A percentile compares a stretch with the other conserved stretches of the same genome.
Conservation (phyloP, 768 basidiomycete genomes). For the Agaricus blazei region DNA sequence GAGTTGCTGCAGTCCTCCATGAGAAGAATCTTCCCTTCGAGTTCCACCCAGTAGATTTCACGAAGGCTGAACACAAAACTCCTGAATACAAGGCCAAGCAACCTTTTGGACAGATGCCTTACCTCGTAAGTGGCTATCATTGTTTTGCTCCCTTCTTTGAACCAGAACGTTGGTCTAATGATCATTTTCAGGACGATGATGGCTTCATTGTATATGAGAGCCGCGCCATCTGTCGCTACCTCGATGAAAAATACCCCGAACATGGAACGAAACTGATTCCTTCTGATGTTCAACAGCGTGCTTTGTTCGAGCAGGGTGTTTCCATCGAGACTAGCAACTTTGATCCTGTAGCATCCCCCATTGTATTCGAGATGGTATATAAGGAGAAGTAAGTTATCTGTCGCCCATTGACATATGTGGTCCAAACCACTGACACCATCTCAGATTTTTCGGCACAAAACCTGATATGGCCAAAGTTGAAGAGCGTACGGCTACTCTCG, state of each 20-base stretch:
- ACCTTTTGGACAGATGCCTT: conserved; percentile 14
- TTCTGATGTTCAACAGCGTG: conserved; percentile 27
- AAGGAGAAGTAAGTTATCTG: conserved; percentile 31
- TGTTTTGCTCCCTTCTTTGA: conserved; percentile 30
- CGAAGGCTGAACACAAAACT: conserved; percentile 10
- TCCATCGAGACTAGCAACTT: conserved; percentile 50
- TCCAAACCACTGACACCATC: neutral
- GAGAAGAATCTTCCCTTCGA: conserved; percentile 14
- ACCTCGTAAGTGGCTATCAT: conserved; percentile 27
- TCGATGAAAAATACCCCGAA: conserved; percentile 33
- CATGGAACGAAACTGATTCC: conserved; percentile 49
- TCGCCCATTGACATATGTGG: neutral
- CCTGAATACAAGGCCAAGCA: conserved; percentile 12
- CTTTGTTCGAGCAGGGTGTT: conserved; percentile 37
- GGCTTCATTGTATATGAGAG: conserved; percentile 31
- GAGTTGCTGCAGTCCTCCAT: conserved; percentile 11
- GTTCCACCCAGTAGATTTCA: conserved; percentile 6
- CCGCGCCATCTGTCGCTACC: conserved; percentile 24
- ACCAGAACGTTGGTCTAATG: too few species aligned
- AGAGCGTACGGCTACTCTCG: conserved; percentile 24
- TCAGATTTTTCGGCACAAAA: conserved; percentile 12
- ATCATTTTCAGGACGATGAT: conserved; percentile 48
- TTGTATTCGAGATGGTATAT: conserved; percentile 44
- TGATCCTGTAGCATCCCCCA: conserved; percentile 27
- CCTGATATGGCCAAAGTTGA: conserved; percentile 22